Percentiles rank a stretch among this genome's conserved stretches.
phyloP scores from a whole-genome alignment of 805 yeast genomes.

The Gaillardinia entomophila region DNA sequence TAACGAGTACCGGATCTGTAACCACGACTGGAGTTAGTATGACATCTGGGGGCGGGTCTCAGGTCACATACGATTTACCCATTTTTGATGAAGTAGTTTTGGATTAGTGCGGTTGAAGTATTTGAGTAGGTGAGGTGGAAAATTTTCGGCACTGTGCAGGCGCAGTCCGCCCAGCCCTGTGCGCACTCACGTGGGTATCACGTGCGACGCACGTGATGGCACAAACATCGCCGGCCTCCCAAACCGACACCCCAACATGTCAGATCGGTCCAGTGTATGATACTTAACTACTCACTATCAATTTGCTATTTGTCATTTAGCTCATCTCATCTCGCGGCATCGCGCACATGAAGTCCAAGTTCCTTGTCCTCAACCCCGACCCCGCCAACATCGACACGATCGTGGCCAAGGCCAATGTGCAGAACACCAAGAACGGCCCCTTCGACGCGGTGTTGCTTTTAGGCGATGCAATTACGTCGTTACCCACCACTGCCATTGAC shows the following conservation, averaged over 20 bases:
- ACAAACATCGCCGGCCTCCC: too few species aligned
- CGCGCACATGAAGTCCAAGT: slow-evolving; percentile 17
- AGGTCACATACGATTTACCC: slow-evolving; percentile 14
- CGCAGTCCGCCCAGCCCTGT: too few species aligned
- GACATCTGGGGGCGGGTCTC: slow-evolving; percentile 1
- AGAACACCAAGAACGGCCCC: slow-evolving; percentile 59
- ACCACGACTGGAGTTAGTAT: slow-evolving; percentile 63
- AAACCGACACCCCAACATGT: too few species aligned
- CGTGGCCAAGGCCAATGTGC: slow-evolving; percentile 38
- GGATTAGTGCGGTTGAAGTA: slow-evolving; percentile 1
- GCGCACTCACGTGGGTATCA: too few species aligned
- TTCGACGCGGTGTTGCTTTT: slow-evolving; percentile 51
- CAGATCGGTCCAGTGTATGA: too few species aligned
- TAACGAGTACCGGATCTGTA: slow-evolving; percentile 99
- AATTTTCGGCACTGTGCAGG: slow-evolving; percentile 3
- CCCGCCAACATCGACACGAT: slow-evolving; percentile 38
- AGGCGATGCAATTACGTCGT: slow-evolving; percentile 36
- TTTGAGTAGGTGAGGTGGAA: slow-evolving; percentile 1
- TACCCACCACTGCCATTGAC: slow-evolving; percentile 8
- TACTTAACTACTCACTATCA: too few species aligned
- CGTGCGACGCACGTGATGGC: too few species aligned
- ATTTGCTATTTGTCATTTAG: too few species aligned
- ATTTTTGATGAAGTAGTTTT: slow-evolving; percentile 8
- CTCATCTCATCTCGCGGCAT: not conserved
- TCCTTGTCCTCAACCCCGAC: slow-evolving; percentile 43